These are phyloP conservation scores for Aspergillus carlsbadensis DNA, from an alignment of 495 filamentous ascomycete species.

Conservation along the genomic window DNA sequence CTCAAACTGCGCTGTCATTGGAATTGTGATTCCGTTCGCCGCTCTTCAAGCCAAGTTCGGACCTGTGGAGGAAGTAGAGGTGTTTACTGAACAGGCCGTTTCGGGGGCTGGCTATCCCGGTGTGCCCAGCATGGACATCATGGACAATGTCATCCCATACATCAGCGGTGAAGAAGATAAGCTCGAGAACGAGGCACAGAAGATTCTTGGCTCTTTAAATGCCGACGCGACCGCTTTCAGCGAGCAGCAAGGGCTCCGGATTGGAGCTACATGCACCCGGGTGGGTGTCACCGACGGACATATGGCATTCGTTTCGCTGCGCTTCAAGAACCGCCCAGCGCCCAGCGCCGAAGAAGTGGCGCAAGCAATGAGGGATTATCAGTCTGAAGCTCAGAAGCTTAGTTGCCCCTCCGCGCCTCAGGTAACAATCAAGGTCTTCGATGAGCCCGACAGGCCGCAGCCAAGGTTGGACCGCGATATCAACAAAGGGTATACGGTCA, in stretches of 20 bases:
- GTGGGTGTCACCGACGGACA: constrained; percentile 84
- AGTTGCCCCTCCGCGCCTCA: constrained; percentile 76
- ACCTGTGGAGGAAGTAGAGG: constrained; percentile 67
- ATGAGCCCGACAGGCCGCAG: constrained; percentile 78
- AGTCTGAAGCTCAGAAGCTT: constrained; percentile 70
- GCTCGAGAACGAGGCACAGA: constrained; percentile 79
- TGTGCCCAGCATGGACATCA: constrained; percentile 68
- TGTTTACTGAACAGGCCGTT: constrained; percentile 86
- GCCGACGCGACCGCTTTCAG: constrained; percentile 62
- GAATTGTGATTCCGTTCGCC: constrained; percentile 84
- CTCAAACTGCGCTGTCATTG: constrained; percentile 89
- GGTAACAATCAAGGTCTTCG: constrained; percentile 72
- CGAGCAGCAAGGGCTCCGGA: constrained; percentile 59
- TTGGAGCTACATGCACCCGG: constrained; percentile 80
- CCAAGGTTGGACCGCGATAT: constrained; percentile 79
- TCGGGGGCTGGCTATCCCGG: constrained; percentile 88
- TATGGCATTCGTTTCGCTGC: constrained; percentile 76
- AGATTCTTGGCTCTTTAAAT: constrained; percentile 75
- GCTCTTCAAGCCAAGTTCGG: constrained; percentile 77
- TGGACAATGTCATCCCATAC: constrained; percentile 84
- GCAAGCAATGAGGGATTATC: constrained; percentile 67
- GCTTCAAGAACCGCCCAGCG: constrained; percentile 58
- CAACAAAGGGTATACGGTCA: constrained; percentile 74
- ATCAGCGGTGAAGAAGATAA: constrained; percentile 91
- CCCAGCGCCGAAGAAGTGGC: constrained; percentile 66